Conservation (phyloP, 495 filamentous ascomycete genomes). For the Usnea hakonensis region DNA sequence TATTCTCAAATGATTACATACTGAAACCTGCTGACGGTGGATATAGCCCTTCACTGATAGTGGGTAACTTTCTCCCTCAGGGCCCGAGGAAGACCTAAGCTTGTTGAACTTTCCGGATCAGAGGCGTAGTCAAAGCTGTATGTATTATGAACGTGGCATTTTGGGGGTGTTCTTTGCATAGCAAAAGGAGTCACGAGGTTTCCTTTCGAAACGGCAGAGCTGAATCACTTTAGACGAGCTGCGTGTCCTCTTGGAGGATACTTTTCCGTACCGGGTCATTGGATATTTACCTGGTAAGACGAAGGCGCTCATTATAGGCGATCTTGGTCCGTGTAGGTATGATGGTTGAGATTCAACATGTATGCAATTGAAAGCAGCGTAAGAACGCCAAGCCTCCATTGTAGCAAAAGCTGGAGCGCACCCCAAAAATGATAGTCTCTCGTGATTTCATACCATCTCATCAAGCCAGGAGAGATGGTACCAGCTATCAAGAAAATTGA, state of each 20-base stretch:
- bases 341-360: not conserved
- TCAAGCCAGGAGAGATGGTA: conserved; percentile 5
- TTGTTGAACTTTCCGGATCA: not conserved
- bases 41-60: conserved; percentile 78
- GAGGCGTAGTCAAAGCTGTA: not conserved
- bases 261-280: not conserved
- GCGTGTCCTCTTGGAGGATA: not conserved
- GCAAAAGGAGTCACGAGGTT: conserved; percentile 7
- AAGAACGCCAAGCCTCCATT: not conserved
- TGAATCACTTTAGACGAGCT: not conserved
- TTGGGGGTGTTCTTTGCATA: not conserved
- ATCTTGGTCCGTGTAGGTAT: not conserved
- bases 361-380: not conserved
- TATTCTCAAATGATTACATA: conserved; percentile 25
- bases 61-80: conserved; percentile 87
- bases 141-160: not conserved
- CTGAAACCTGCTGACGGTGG: conserved; percentile 14
- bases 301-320: not conserved
- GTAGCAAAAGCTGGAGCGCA: not conserved
- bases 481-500: conserved; percentile 5
- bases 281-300: not conserved
- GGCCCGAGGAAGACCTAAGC: conserved; percentile 33
- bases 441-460: not conserved
- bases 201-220: not conserved
- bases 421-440: not conserved